Conservation (phyloP, 2,329 filamentous ascomycete genomes). For the Beauveria brongniartii region DNA sequence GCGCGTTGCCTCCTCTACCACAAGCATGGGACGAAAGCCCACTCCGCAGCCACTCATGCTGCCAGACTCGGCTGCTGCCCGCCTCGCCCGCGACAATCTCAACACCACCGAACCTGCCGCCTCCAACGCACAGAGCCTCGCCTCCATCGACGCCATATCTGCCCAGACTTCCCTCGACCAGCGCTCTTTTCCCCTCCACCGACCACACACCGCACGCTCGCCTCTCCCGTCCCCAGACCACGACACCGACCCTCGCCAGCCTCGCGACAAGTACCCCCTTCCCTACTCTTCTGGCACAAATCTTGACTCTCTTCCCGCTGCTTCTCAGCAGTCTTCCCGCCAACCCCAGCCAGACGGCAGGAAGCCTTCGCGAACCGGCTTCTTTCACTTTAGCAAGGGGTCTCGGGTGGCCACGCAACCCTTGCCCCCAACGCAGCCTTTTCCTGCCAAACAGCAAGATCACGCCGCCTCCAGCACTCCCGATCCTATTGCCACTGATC, state of each 20-base stretch:
- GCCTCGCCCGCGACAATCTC: constrained; percentile 15
- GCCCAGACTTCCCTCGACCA: constrained; percentile 28
- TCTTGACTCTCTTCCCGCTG: constrained; percentile 15
- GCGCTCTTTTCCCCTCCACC: constrained; percentile 27
- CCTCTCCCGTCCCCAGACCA: constrained; percentile 17
- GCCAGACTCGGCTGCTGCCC: constrained; percentile 29
- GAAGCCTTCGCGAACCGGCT: constrained; percentile 39
- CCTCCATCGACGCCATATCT: constrained; percentile 30
- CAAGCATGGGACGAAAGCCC: constrained; percentile 47
- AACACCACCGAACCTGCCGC: background rate
- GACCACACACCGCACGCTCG: constrained; percentile 2
- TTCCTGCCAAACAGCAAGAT: constrained; percentile 15
- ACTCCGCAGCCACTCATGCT: constrained; percentile 51
- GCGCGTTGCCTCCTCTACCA: background rate
- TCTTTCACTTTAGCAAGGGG: constrained; percentile 43
- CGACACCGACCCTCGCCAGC: background rate
- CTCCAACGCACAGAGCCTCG: constrained; percentile 18
- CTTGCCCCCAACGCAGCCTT: constrained; percentile 8
- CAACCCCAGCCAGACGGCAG: constrained; percentile 29
- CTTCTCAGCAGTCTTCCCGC: constrained; percentile 13
- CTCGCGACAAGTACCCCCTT: constrained; percentile 6
- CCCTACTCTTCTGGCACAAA: constrained; percentile 8
- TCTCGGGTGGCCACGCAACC: constrained; percentile 32
- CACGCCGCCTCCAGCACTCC: background rate
- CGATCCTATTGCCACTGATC: constrained; percentile 1